phyloP scores from a whole-genome alignment of 352 stramenopile genomes.

The Phytophthora pistaciae region DNA sequence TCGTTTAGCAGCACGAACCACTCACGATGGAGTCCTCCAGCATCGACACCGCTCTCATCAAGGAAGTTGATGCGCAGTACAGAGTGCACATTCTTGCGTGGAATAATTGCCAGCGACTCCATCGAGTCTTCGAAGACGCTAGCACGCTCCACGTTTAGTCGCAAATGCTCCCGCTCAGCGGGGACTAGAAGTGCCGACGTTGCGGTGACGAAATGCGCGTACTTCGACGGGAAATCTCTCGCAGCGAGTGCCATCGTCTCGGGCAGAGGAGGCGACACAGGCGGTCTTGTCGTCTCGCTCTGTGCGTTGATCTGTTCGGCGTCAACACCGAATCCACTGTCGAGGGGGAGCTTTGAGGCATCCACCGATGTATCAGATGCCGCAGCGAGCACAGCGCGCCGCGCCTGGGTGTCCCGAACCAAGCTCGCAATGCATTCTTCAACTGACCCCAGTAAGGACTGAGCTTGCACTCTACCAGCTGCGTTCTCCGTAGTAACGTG shows the following conservation, averaged over 20 bases:
- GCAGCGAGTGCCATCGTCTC: conserved; percentile 21
- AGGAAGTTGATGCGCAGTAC: conserved; percentile 66
- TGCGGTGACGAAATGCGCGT: conserved; percentile 40
- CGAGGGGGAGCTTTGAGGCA: conserved; percentile 21
- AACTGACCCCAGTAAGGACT: conserved; percentile 21
- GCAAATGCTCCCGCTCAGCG: conserved; percentile 30
- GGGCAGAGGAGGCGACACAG: conserved; percentile 5
- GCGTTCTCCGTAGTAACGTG: conserved; percentile 1
- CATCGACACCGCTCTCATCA: conserved; percentile 69
- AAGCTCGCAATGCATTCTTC: conserved; percentile 31
- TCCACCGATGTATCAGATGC: conserved; percentile 10
- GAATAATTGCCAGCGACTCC: conserved; percentile 41
- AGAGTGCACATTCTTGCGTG: conserved; percentile 35
- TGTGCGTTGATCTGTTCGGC: not conserved
- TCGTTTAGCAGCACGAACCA: conserved; percentile 75
- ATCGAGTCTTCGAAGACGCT: conserved; percentile 47
- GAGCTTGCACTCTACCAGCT: not conserved
- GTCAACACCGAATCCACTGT: conserved; percentile 4
- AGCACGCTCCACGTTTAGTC: conserved; percentile 37
- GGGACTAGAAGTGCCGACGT: conserved; percentile 29
- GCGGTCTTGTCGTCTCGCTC: not conserved
- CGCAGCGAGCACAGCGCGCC: conserved; percentile 2
- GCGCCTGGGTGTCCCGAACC: conserved; percentile 1
- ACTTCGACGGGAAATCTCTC: conserved; percentile 43
- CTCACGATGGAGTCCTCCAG: conserved; percentile 71